A percentile compares a stretch with the other conserved stretches of the same genome.
Evolutionary conservation across 192 early-diverging fungal species (phyloP).

Genomic region (Rhizophlyctis rosea): DNA sequence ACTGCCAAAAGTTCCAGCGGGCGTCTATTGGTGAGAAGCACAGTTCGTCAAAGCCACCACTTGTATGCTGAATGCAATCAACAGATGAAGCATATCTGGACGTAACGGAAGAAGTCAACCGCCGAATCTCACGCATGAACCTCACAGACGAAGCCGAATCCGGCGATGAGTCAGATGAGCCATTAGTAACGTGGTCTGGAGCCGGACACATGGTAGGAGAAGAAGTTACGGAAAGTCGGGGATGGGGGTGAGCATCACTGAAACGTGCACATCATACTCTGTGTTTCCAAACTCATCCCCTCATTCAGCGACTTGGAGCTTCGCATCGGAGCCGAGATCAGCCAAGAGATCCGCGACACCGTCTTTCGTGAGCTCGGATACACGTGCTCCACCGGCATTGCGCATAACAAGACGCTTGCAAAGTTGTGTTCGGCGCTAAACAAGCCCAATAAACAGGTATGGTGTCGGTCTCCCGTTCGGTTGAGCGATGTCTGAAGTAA

Average conservation of each 20-base stretch:
- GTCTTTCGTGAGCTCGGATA: slow-evolving; percentile 70
- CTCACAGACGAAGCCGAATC: neutral
- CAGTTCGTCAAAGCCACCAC: neutral
- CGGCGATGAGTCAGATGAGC: slow-evolving; percentile 1
- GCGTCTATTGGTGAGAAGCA: slow-evolving; percentile 46
- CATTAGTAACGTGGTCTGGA: slow-evolving; percentile 28
- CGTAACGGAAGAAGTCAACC: slow-evolving; percentile 66
- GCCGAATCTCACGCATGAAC: slow-evolving; percentile 16
- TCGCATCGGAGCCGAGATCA: slow-evolving; percentile 66
- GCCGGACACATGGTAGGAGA: slow-evolving; percentile 37
- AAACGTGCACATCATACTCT: slow-evolving; percentile 1
- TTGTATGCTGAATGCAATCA: slow-evolving; percentile 45
- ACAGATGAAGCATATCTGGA: slow-evolving; percentile 91
- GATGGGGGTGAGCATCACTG: slow-evolving; percentile 21
- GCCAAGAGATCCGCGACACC: slow-evolving; percentile 58
- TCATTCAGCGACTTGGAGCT: slow-evolving; percentile 78
- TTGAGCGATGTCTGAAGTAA: neutral
- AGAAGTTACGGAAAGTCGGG: neutral
- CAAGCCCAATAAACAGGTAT: slow-evolving; percentile 80
- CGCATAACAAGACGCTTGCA: slow-evolving; percentile 81
- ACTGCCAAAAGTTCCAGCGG: slow-evolving; percentile 60
- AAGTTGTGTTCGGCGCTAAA: slow-evolving; percentile 82
- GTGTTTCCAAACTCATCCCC: neutral
- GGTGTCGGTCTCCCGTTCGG: too few species aligned
- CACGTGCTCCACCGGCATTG: slow-evolving; percentile 66